Evolutionary conservation across 495 filamentous ascomycete species (phyloP).

Genomic region (Trypethelium eluteriae): DNA sequence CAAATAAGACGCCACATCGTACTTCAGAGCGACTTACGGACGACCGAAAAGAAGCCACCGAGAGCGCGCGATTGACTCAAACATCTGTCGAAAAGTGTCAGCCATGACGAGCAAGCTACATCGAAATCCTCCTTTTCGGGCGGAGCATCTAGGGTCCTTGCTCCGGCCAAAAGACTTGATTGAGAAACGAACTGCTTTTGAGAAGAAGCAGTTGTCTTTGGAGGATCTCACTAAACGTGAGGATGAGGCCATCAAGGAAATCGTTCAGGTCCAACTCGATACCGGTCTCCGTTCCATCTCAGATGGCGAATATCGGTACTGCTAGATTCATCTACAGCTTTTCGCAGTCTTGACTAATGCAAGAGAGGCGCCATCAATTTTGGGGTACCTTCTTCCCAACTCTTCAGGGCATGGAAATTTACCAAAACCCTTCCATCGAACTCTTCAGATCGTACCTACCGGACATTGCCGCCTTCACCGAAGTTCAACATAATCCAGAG

Average conservation of each 20-base stretch:
- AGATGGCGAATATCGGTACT: slow-evolving; percentile 57
- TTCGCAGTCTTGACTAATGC: not conserved
- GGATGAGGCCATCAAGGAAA: slow-evolving; percentile 53
- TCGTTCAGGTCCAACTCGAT: slow-evolving; percentile 26
- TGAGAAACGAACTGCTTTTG: slow-evolving; percentile 49
- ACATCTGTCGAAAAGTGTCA: not conserved
- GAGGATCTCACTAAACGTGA: slow-evolving; percentile 46
- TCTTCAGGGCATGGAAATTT: slow-evolving; percentile 19
- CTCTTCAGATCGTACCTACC: slow-evolving; percentile 71
- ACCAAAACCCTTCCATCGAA: slow-evolving; percentile 48
- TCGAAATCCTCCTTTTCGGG: slow-evolving; percentile 64
- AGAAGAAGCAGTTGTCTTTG: slow-evolving; percentile 41
- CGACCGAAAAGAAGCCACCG: no score
- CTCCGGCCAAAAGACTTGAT: slow-evolving; percentile 65
- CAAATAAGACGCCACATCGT: no score
- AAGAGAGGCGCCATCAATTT: slow-evolving; percentile 57
- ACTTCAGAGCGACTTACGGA: no score
- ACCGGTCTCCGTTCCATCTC: slow-evolving; percentile 61
- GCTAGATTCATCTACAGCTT: slow-evolving; percentile 66
- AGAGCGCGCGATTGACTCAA: not conserved
- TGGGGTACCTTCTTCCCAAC: slow-evolving; percentile 13
- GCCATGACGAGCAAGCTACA: slow-evolving; percentile 29
- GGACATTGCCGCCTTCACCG: slow-evolving; percentile 67
- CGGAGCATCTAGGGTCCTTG: slow-evolving; percentile 77
- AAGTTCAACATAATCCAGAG: slow-evolving; percentile 63